A percentile compares a stretch with the other conserved stretches of the same genome.
Conservation (phyloP, 2,329 filamentous ascomycete species). For the Aureobasidium sp. region DNA sequence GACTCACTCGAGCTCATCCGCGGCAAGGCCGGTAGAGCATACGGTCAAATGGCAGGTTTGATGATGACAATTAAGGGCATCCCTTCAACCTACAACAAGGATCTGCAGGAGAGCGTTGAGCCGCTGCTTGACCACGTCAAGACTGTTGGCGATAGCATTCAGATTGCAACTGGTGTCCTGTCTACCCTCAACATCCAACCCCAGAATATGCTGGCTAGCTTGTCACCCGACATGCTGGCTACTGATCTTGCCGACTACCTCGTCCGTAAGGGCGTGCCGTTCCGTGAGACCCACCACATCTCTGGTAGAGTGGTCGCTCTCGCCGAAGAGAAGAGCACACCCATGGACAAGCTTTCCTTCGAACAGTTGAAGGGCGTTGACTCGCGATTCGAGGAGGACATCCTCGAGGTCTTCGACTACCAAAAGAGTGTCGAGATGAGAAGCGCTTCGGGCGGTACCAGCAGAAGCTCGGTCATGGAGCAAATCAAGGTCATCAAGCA, state of each 20-base stretch:
- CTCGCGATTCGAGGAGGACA: conserved; percentile 61
- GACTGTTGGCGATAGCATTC: conserved; percentile 71
- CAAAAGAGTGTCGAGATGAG: conserved; percentile 74
- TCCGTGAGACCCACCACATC: conserved; percentile 75
- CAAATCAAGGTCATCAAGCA: conserved; percentile 52
- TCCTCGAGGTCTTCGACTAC: conserved; percentile 68
- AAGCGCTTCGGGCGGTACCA: conserved; percentile 70
- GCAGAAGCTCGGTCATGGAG: conserved; percentile 58
- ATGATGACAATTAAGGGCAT: conserved; percentile 72
- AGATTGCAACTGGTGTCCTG: conserved; percentile 75
- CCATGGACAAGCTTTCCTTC: conserved; percentile 63
- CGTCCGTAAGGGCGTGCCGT: conserved; percentile 62
- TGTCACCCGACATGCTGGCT: conserved; percentile 79
- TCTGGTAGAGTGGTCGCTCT: conserved; percentile 66
- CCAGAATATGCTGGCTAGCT: conserved; percentile 68
- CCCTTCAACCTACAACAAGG: conserved; percentile 82
- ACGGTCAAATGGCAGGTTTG: conserved; percentile 74
- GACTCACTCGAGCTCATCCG: conserved; percentile 68
- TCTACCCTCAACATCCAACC: conserved; percentile 63
- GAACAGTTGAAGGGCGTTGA: conserved; percentile 62
- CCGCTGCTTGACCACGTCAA: conserved; percentile 79
- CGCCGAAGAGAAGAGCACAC: conserved; percentile 56
- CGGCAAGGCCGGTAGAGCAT: conserved; percentile 69
- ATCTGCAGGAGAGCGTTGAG: conserved; percentile 81
- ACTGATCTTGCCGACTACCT: conserved; percentile 61